Evolutionary conservation across 2,329 filamentous ascomycete species (phyloP).

Genomic region (Microdochium paspali): DNA sequence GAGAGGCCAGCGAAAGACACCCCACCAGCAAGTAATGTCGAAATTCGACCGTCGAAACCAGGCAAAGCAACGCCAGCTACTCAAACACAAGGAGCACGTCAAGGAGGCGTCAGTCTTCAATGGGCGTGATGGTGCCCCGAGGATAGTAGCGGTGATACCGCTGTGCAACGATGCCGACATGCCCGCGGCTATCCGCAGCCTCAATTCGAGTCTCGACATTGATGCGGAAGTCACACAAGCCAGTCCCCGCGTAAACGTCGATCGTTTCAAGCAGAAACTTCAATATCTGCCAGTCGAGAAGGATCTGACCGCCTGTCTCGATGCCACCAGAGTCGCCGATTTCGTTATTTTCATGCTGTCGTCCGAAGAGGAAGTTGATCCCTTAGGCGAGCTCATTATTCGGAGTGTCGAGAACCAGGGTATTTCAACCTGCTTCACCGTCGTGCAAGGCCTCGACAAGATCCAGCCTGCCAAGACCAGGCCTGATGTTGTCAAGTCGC

Average conservation of each 20-base stretch:
- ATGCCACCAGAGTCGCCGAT: constrained; percentile 81
- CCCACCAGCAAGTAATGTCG: constrained; percentile 93
- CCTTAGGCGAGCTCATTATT: constrained; percentile 74
- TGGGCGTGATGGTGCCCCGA: constrained; percentile 78
- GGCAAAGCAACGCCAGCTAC: constrained; percentile 77
- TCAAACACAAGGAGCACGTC: constrained; percentile 76
- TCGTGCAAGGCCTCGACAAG: constrained; percentile 70
- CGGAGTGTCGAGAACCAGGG: constrained; percentile 88
- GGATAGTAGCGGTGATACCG: constrained; percentile 81
- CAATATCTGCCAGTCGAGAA: constrained; percentile 71
- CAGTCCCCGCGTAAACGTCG: constrained; percentile 60
- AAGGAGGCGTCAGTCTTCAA: constrained; percentile 73
- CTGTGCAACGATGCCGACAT: constrained; percentile 67
- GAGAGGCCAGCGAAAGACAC: constrained; percentile 70
- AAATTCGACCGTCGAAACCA: constrained; percentile 94
- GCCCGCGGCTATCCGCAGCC: constrained; percentile 52
- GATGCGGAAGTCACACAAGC: constrained; percentile 52
- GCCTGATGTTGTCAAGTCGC: constrained; percentile 65
- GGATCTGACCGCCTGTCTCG: constrained; percentile 68
- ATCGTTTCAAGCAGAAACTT: constrained; percentile 90
- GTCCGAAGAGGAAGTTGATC: constrained; percentile 73
- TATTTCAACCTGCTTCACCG: constrained; percentile 82
- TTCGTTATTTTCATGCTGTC: constrained; percentile 85
- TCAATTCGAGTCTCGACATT: constrained; percentile 76
- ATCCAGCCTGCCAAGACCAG: constrained; percentile 74